Evolutionary conservation across 768 basidiomycete species (phyloP), one percentile per base, ranked within the genome.

Genomic region (Tricholomella constricta): DNA sequence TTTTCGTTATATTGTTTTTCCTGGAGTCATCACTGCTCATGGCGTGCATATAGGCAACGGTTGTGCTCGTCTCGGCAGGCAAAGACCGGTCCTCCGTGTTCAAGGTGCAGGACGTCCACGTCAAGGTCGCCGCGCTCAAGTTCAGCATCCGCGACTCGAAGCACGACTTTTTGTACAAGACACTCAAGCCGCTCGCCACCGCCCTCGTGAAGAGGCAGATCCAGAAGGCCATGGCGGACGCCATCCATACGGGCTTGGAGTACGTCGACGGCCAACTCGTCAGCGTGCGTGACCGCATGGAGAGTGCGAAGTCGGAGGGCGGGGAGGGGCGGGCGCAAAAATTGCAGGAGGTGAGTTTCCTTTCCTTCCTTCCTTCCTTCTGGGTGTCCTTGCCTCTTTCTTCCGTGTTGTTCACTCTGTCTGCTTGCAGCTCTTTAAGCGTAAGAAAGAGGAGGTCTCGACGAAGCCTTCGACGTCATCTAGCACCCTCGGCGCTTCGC

Each of bases 81-180:
- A 80, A 80, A 46, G 89, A 92, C 67, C 74, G 69, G 5, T 77
- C 77, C 3, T 86, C 85, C 22, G 83, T 91, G 4, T 91, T 91
- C 81, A 81, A 80, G 54, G 87, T 92, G 38, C 75, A 84, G 58
- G 68, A 81, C 47, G 83, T 91, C 17, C 69, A 83, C 40, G 89
- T 91, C 68, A 91, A 92, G 65, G 86, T 98, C 49, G 91, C 89
- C 62, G 78, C 85, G 14, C 81, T 98, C 62, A 94, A 89, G 72
- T 96, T 95, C 72, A 82, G 85, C 22, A 91, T 99, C 61, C 84
- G 93, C 4, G 94, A 98, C 59, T 82, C 88, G 56, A 95, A 94
- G 71, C 94, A 97, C 71, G 89, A 94, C 62, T 71, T 89, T 22
- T 68, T 95, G 57, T 96, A 95, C 79, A 93, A 89, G 77, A 87